phyloP scores from a whole-genome alignment of 1,284 basidiomycete species.

The Naganishia sp. region DNA sequence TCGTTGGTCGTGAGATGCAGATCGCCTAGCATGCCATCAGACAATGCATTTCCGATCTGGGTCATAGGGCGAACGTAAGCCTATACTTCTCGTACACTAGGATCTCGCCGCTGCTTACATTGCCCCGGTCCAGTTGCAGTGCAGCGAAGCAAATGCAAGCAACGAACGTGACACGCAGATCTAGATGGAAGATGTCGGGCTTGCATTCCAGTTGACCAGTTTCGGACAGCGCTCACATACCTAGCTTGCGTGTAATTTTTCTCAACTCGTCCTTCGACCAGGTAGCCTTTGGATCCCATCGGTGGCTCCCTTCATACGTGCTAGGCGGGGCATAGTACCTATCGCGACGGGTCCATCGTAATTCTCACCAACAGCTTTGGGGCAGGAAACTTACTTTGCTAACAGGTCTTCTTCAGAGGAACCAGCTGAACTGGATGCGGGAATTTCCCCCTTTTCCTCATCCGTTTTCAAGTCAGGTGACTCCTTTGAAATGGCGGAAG shows the following conservation, averaged over 20 bases:
- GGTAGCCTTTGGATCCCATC: conserved; percentile 49
- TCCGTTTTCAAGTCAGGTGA: not conserved
- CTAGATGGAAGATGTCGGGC: conserved; percentile 3
- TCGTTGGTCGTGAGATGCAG: conserved; percentile 48
- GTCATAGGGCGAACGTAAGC: not conserved
- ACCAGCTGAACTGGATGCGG: not conserved
- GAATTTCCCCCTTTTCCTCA: conserved; percentile 18
- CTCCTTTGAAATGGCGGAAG: not conserved
- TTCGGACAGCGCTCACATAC: conserved; percentile 27
- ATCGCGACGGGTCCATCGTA: not conserved
- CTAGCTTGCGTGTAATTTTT: conserved; percentile 42
- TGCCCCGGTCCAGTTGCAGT: conserved; percentile 46
- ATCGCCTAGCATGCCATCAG: conserved; percentile 53
- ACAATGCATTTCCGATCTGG: conserved; percentile 44
- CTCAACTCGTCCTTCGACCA: conserved; percentile 52
- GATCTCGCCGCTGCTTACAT: conserved; percentile 35
- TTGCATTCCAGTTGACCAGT: too few species aligned
- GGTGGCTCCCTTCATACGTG: conserved; percentile 46
- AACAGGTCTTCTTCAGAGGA: conserved; percentile 19
- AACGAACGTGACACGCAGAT: conserved; percentile 40
- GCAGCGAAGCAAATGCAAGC: conserved; percentile 47
- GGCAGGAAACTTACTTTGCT: conserved; percentile 8
- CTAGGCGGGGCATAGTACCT: conserved; percentile 44
- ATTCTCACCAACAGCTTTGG: not conserved
- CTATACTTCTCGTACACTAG: not conserved